These are phyloP conservation scores for Papilionanthe hybrid DNA, from an alignment of 116 monocot genomes.

Conservation along the genomic window DNA sequence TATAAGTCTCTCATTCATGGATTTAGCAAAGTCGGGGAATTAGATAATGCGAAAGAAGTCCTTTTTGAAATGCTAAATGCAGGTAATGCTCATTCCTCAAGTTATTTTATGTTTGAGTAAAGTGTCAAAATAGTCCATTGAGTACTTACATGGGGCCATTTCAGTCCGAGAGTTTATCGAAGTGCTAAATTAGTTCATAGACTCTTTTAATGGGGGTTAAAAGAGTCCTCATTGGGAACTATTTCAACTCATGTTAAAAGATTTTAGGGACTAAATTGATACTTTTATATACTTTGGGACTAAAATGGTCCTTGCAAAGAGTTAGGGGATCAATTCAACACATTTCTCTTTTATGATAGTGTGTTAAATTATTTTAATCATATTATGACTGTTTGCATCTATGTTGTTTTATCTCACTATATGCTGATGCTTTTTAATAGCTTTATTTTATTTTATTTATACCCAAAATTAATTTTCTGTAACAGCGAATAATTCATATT, in stretches of 20 bases:
- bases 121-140: too few species aligned
- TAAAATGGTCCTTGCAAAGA: too few species aligned
- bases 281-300: too few species aligned
- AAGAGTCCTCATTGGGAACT: too few species aligned
- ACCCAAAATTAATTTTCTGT: neutral
- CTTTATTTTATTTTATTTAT: neutral
- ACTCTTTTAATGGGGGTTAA: too few species aligned
- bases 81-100: constrained; percentile 25
- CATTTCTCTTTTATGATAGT: too few species aligned
- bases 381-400: neutral
- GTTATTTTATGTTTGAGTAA: neutral
- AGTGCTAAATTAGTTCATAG: too few species aligned
- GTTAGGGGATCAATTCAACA: too few species aligned
- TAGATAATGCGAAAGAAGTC: constrained; percentile 69
- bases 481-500: neutral
- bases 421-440: neutral
- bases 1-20: constrained; percentile 92
- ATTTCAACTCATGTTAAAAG: too few species aligned
- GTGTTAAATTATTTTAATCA: neutral
- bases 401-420: neutral
- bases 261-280: too few species aligned
- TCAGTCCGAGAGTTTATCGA: too few species aligned
- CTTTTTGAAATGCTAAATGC: constrained; percentile 79
- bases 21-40: constrained; percentile 63
- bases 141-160: too few species aligned